Conservation (phyloP, 176 grass and related monocot genomes). For the Aegilops umbellulata region DNA sequence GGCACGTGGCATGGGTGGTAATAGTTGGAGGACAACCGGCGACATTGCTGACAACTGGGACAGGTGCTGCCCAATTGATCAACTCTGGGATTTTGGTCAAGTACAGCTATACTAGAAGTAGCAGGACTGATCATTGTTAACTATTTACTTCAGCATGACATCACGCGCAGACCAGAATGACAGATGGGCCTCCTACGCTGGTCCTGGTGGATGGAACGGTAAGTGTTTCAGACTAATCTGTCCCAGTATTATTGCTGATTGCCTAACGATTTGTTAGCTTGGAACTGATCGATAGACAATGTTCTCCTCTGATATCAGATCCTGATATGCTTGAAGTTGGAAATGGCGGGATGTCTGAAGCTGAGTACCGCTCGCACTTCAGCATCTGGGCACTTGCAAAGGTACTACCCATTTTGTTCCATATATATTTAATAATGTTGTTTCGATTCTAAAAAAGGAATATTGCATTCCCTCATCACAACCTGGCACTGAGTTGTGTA, state of each 20-base stretch:
- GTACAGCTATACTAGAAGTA: conserved; percentile 4
- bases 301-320: conserved; percentile 37
- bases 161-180: conserved; percentile 91
- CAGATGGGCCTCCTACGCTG: conserved; percentile 82
- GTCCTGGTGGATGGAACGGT: conserved; percentile 95
- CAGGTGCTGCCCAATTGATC: conserved; percentile 46
- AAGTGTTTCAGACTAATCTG: conserved; percentile 20
- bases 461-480: neutral
- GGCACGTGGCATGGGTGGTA: conserved; percentile 56
- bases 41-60: conserved; percentile 85
- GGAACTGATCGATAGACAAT: neutral
- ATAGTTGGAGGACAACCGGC: conserved; percentile 94
- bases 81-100: neutral
- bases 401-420: conserved; percentile 40
- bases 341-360: conserved; percentile 79
- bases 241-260: neutral
- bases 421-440: neutral
- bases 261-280: neutral
- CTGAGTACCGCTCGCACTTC: conserved; percentile 92
- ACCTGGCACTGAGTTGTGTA: conserved; percentile 19
- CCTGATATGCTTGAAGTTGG: conserved; percentile 97
- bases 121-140: conserved; percentile 10
- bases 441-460: neutral
- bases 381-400: conserved; percentile 96
- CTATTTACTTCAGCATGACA: conserved; percentile 63